Evolutionary conservation across 176 grass and related monocot species (phyloP).

Genomic region (Hsuehochloa calcarea): DNA sequence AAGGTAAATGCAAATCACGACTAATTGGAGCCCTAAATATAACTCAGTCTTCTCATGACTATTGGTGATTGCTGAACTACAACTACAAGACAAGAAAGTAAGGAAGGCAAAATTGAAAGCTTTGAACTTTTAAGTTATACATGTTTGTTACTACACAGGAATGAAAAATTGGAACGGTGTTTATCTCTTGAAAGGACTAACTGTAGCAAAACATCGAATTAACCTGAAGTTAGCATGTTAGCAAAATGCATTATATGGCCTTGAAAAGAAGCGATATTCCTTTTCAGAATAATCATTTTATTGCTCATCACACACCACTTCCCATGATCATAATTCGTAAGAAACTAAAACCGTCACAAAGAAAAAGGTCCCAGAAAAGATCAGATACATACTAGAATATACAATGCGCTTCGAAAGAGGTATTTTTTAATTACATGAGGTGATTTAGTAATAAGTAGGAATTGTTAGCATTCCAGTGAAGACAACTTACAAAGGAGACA

Average conservation of each 20-base stretch:
- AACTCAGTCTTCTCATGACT: not conserved
- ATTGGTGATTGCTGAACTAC: not conserved
- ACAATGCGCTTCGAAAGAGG: not conserved
- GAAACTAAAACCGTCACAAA: not conserved
- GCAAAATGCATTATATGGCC: not conserved
- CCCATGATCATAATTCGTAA: not conserved
- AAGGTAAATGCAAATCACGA: not conserved
- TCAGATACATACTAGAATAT: not conserved
- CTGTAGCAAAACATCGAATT: not conserved
- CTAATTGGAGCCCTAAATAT: not conserved
- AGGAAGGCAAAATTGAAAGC: not conserved
- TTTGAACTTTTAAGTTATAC: not conserved
- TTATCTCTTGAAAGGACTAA: not conserved
- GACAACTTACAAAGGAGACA: too few relatives aligned
- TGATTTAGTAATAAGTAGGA: not conserved
- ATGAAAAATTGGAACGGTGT: not conserved
- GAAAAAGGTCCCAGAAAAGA: not conserved
- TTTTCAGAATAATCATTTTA: not conserved
- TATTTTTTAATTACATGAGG: not conserved
- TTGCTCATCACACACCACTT: not conserved
- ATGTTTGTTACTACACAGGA: not conserved
- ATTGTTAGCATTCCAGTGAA: too few relatives aligned
- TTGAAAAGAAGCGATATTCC: not conserved
- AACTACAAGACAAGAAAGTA: not conserved
- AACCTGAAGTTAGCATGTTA: not conserved